A percentile compares a stretch with the other conserved stretches of the same genome.
Conservation (phyloP, 495 filamentous ascomycete species). For the Talaromyces thailandensis region DNA sequence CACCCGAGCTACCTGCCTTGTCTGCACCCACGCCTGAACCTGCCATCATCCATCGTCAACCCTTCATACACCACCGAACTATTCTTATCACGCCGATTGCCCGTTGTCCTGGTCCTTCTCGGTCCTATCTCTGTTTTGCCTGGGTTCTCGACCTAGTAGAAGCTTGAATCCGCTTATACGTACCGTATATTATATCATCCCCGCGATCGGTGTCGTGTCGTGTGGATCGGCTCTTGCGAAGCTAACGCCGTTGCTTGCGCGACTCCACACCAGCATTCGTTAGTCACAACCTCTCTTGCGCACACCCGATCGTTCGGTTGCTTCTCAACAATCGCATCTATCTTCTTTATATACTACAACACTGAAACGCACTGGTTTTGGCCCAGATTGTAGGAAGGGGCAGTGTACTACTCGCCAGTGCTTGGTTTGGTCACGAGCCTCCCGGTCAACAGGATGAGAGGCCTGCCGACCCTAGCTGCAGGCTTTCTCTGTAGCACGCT, state of each 20-base stretch:
- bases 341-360: background rate
- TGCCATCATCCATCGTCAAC: background rate
- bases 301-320: background rate
- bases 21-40: background rate
- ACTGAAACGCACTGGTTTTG: background rate
- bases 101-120: background rate
- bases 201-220: background rate
- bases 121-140: background rate
- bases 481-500: constrained; percentile 22
- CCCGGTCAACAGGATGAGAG: constrained; percentile 23
- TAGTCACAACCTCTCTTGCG: background rate
- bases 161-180: background rate
- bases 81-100: background rate
- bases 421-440: constrained; percentile 4
- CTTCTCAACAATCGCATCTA: background rate
- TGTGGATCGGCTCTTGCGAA: background rate
- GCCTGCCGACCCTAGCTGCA: constrained; percentile 17
- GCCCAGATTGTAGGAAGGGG: background rate
- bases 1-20: background rate
- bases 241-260: background rate
- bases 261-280: background rate
- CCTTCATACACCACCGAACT: background rate
- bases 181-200: background rate
- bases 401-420: background rate
- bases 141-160: background rate